Conservation (phyloP, 1,284 basidiomycete genomes). For the Microbotryum silenes-acaulis region DNA sequence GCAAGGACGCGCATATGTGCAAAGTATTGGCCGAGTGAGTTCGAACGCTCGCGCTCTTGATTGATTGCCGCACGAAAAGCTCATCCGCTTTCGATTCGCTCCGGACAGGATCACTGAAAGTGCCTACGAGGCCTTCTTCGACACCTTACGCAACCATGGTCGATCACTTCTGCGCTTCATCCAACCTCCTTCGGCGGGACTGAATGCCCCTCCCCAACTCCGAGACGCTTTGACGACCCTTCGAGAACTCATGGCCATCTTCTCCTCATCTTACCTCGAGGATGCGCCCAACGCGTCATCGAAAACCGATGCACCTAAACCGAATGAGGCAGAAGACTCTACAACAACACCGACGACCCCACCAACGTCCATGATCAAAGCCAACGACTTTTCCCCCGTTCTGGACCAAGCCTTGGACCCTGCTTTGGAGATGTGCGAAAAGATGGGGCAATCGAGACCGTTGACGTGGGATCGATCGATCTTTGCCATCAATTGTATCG, state of each 20-base stretch:
- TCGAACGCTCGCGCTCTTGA: constrained; percentile 9
- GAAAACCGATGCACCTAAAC: background rate
- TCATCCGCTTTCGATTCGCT: background rate
- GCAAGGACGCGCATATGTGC: constrained; percentile 66
- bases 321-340: constrained; percentile 14
- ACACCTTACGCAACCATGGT: constrained; percentile 72
- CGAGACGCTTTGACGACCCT: constrained; percentile 74
- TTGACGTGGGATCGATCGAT: constrained; percentile 65
- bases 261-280: constrained; percentile 66
- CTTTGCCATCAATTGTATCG: constrained; percentile 75
- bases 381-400: constrained; percentile 58
- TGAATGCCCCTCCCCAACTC: constrained; percentile 67
- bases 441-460: constrained; percentile 54
- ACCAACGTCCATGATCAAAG: constrained; percentile 43
- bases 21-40: constrained; percentile 70
- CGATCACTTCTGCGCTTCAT: constrained; percentile 62
- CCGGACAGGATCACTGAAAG: constrained; percentile 61
- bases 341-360: no score
- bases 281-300: constrained; percentile 44
- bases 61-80: background rate
- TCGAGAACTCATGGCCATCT: constrained; percentile 78
- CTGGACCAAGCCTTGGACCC: constrained; percentile 76
- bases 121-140: constrained; percentile 75
- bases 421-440: constrained; percentile 64
- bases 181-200: constrained; percentile 62